A percentile compares a stretch with the other conserved stretches of the same genome.
Conservation (phyloP, 176 grass and related monocot genomes). For the Musa beccarii region DNA sequence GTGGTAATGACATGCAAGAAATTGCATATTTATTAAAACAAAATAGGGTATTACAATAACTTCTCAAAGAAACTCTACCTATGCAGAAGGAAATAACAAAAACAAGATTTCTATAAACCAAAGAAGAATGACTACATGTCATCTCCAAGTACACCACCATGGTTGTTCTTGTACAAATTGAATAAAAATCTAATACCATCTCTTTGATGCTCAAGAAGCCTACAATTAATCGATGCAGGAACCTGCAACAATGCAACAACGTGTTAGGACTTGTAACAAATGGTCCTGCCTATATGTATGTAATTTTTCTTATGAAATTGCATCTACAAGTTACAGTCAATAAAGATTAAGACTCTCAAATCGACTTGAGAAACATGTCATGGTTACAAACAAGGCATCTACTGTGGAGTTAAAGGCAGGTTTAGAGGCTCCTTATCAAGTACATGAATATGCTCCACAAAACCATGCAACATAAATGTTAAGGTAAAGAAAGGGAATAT, state of each 20-base stretch:
- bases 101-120: not conserved
- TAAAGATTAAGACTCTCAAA: not conserved
- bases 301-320: too few species aligned
- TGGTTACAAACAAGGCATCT: not conserved
- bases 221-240: constrained; percentile 78
- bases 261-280: too few species aligned
- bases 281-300: too few species aligned
- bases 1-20: too few species aligned
- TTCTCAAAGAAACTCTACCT: not conserved
- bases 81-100: constrained; percentile 2
- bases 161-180: constrained; percentile 77
- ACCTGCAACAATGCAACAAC: constrained; percentile 34
- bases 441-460: not conserved
- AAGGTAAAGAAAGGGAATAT: not conserved
- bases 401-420: not conserved
- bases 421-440: not conserved
- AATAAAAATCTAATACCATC: constrained; percentile 77
- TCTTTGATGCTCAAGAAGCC: constrained; percentile 75
- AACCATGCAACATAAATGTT: not conserved
- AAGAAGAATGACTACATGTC: constrained; percentile 64
- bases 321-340: not conserved
- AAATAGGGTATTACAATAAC: too few species aligned
- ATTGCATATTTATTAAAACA: too few species aligned
- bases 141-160: constrained; percentile 94
- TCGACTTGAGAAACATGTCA: not conserved